phyloP scores from a whole-genome alignment of 2,329 filamentous ascomycete species.

The Ascochyta lentis region DNA sequence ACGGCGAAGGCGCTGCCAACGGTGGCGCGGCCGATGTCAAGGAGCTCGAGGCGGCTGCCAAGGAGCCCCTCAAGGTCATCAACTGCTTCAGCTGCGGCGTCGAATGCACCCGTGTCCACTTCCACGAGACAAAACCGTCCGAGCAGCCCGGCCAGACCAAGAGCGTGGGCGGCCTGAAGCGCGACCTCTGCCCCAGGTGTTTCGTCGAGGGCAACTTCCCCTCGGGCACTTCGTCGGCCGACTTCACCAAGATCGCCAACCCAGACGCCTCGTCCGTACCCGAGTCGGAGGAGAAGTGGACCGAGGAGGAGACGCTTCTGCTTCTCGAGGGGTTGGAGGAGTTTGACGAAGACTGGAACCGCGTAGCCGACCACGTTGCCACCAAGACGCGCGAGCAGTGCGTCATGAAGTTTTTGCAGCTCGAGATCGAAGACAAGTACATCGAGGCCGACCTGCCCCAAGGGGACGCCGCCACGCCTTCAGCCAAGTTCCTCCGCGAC shows the following conservation, averaged over 20 bases:
- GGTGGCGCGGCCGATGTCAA: conserved; percentile 67
- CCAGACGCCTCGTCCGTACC: conserved; percentile 78
- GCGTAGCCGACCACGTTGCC: conserved; percentile 89
- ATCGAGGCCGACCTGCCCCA: conserved; percentile 76
- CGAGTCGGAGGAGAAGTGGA: conserved; percentile 88
- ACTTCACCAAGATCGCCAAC: conserved; percentile 91
- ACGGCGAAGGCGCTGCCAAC: conserved; percentile 72
- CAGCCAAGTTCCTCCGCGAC: conserved; percentile 47
- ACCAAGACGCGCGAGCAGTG: conserved; percentile 94
- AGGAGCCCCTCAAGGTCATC: conserved; percentile 69
- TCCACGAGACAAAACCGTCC: conserved; percentile 71
- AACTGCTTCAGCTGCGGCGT: conserved; percentile 92
- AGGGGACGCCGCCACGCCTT: conserved; percentile 53
- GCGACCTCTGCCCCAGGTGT: conserved; percentile 90
- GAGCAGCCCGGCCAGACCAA: conserved; percentile 58
- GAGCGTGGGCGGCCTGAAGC: conserved; percentile 67
- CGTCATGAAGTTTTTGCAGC: conserved; percentile 91
- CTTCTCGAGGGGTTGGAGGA: conserved; percentile 89
- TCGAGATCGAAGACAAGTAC: conserved; percentile 98
- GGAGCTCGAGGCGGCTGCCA: conserved; percentile 68
- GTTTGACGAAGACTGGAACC: conserved; percentile 95
- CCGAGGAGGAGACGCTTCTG: conserved; percentile 85
- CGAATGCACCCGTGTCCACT: conserved; percentile 79
- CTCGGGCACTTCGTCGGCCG: conserved; percentile 74
- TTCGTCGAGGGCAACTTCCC: conserved; percentile 86